Evolutionary conservation across 1,139 yeast species (phyloP).

Genomic region (Chernovozyma sophiae-reginae): DNA sequence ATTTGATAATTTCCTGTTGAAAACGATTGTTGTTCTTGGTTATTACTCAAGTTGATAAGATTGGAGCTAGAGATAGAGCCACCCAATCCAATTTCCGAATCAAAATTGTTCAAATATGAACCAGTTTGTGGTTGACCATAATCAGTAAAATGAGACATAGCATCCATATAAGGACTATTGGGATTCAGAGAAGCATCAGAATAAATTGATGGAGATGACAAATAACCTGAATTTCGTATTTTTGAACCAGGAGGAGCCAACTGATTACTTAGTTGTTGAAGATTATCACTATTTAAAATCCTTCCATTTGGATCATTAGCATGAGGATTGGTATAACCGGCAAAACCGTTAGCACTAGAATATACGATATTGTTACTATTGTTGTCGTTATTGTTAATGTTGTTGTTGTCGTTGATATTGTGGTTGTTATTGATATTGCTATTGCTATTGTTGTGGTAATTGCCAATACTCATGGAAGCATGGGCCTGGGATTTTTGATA

Average conservation of each 20-base stretch:
- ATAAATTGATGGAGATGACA: conserved; percentile 27
- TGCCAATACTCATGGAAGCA: conserved; percentile 1
- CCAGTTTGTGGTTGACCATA: conserved; percentile 9
- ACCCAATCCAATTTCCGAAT: conserved; percentile 37
- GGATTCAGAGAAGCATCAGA: conserved; percentile 39
- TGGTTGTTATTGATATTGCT: not conserved
- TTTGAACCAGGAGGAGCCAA: conserved; percentile 9
- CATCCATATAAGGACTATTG: conserved; percentile 38
- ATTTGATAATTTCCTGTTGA: not conserved
- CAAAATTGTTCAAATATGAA: conserved; percentile 16
- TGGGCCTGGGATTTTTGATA: conserved; percentile 1
- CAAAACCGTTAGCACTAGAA: no score
- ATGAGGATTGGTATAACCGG: no score
- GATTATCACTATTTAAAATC: conserved; percentile 9
- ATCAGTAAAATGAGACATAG: conserved; percentile 29
- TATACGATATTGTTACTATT: not conserved
- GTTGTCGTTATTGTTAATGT: not conserved
- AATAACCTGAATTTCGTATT: conserved; percentile 16
- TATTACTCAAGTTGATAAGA: conserved; percentile 17
- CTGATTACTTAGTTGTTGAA: conserved; percentile 7
- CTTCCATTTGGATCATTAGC: conserved; percentile 4
- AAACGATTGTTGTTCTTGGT: not conserved
- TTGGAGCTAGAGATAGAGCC: conserved; percentile 39
- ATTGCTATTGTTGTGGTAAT: conserved; percentile 8
- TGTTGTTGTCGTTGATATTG: not conserved